Evolutionary conservation across 306 rosid genomes (phyloP).

Genomic region (Dryas octopetala): DNA sequence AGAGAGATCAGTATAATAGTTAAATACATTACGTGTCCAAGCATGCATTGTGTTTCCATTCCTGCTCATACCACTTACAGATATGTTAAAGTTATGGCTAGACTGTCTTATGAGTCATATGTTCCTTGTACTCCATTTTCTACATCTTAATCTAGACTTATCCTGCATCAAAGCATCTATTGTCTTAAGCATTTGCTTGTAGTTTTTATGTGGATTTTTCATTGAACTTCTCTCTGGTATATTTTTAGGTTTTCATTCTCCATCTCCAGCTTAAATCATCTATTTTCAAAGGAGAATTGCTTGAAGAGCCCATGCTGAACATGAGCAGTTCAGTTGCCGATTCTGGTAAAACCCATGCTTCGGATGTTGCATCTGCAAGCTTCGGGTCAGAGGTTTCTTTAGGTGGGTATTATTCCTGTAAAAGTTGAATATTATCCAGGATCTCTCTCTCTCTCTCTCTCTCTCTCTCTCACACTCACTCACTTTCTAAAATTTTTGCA

Average conservation of each 20-base stretch:
- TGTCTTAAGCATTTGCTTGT: background rate
- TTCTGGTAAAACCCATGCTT: constrained; percentile 43
- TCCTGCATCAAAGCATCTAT: background rate
- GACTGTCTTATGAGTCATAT: background rate
- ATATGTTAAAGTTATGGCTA: background rate
- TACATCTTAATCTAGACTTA: background rate
- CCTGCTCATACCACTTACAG: background rate
- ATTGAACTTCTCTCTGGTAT: constrained; percentile 6
- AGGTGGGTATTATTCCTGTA: constrained; percentile 43
- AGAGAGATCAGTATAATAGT: too few species aligned
- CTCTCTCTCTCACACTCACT: background rate
- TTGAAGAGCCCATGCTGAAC: constrained; percentile 43
- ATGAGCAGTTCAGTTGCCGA: constrained; percentile 37
- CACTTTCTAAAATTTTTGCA: constrained; percentile 30
- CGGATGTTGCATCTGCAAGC: constrained; percentile 61
- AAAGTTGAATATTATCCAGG: constrained; percentile 7
- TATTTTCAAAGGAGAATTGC: constrained; percentile 46
- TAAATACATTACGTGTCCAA: background rate
- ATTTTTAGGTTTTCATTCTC: constrained; percentile 64
- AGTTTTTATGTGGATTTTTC: constrained; percentile 15
- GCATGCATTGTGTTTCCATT: background rate
- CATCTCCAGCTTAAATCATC: constrained; percentile 62
- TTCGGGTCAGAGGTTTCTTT: constrained; percentile 83
- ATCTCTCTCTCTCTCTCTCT: constrained; percentile 7
- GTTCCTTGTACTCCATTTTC: background rate